These are phyloP conservation scores for Venturiaceae sp. DNA, from an alignment of 2,329 filamentous ascomycete genomes.

Conservation along the genomic window DNA sequence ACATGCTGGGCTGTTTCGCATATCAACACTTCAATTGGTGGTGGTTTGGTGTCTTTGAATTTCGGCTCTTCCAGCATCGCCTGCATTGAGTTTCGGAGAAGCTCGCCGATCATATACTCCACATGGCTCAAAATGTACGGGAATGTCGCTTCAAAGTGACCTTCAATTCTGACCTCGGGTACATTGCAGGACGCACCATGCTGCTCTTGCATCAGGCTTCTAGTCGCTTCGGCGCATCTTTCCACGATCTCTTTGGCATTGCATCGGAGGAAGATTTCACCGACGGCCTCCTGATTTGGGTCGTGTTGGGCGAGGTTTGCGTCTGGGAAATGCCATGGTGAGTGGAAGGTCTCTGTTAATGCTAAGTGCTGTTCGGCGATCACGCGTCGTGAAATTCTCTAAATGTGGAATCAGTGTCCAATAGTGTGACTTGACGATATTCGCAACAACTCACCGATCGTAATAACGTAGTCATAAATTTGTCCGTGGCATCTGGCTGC, in stretches of 20 bases:
- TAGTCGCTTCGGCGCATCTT: conserved; percentile 67
- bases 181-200: conserved; percentile 63
- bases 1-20: conserved; percentile 93
- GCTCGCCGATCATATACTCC: conserved; percentile 94
- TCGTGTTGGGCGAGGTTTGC: conserved; percentile 53
- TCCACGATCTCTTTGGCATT: conserved; percentile 83
- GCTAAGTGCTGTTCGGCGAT: conserved; percentile 97
- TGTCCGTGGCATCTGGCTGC: conserved; percentile 71
- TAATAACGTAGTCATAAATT: conserved; percentile 90
- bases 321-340: conserved; percentile 79
- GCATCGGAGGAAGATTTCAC: conserved; percentile 90
- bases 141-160: conserved; percentile 82
- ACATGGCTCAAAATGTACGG: conserved; percentile 94
- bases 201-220: conserved; percentile 62
- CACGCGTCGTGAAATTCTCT: conserved; percentile 90
- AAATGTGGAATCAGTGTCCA: too few species aligned
- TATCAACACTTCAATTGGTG: conserved; percentile 86
- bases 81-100: conserved; percentile 90
- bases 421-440: too few species aligned
- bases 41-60: conserved; percentile 41
- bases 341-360: conserved; percentile 87
- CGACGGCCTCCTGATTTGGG: conserved; percentile 73
- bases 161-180: conserved; percentile 72
- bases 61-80: conserved; percentile 68
- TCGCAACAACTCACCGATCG: conserved; percentile 55